Conservation (phyloP, 78 protist genomes). For the Dictyostelium firmibasis region DNA sequence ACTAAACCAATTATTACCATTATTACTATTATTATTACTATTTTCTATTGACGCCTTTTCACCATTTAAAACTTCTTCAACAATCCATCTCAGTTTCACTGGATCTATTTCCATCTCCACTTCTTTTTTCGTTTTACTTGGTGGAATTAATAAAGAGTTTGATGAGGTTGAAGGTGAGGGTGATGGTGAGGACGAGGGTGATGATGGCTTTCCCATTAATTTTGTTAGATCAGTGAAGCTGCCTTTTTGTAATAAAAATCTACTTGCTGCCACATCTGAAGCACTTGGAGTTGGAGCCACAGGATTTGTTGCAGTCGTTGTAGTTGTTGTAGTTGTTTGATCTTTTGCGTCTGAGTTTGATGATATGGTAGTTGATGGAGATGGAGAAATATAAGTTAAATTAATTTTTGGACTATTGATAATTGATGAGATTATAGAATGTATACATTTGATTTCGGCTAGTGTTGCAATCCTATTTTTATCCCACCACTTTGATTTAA, state of each 20-base stretch:
- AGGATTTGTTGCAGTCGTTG: neutral
- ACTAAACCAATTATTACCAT: neutral
- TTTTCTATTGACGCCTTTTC: neutral
- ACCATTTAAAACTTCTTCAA: conserved; percentile 46
- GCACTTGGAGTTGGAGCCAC: neutral
- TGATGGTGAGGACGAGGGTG: neutral
- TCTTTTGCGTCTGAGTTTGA: neutral
- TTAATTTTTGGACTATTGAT: conserved; percentile 23
- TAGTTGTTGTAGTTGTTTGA: neutral
- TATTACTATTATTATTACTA: too few relatives aligned
- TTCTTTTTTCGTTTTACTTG: neutral
- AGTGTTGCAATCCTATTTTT: neutral
- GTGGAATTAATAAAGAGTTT: neutral
- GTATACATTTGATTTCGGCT: conserved; percentile 4
- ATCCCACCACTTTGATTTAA: conserved; percentile 43
- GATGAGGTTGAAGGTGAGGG: neutral
- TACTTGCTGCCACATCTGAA: neutral
- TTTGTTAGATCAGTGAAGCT: conserved; percentile 1
- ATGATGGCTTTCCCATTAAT: neutral
- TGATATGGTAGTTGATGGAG: neutral
- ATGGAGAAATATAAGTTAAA: conserved; percentile 20
- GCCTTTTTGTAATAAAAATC: neutral
- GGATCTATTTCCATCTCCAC: conserved; percentile 1
- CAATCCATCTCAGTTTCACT: conserved; percentile 19
- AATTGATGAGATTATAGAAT: neutral